Conservation (phyloP, 2,329 filamentous ascomycete species). For the Verticillium nubilum region DNA sequence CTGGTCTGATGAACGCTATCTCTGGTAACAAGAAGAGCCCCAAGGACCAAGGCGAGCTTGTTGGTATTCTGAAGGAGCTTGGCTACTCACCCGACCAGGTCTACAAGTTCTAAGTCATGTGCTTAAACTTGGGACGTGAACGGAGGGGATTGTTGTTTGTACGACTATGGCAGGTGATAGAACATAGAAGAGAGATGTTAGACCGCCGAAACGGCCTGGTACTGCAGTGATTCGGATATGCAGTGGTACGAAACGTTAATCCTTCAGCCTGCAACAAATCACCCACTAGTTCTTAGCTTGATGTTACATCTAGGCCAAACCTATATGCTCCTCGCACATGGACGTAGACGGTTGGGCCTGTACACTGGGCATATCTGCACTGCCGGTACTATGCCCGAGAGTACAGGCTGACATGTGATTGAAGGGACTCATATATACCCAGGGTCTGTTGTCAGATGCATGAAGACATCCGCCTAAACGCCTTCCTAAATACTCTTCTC, state of each 20-base stretch:
- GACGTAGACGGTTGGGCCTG: too few species aligned
- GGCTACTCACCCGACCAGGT: slow-evolving; percentile 71
- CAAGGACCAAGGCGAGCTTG: slow-evolving; percentile 88
- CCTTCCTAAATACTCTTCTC: slow-evolving; percentile 22
- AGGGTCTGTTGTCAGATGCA: too few species aligned
- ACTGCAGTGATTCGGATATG: too few species aligned
- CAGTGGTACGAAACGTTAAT: too few species aligned
- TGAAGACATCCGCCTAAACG: too few species aligned
- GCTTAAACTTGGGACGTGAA: not conserved
- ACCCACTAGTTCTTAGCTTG: too few species aligned
- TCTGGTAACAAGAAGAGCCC: slow-evolving; percentile 87
- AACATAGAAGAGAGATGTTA: slow-evolving; percentile 5
- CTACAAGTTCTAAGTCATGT: slow-evolving; percentile 71
- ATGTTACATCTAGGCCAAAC: too few species aligned
- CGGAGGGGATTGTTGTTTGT: not conserved
- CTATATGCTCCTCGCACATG: too few species aligned
- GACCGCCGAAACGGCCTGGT: not conserved
- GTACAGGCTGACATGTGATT: too few species aligned
- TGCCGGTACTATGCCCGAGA: too few species aligned
- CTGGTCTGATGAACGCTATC: slow-evolving; percentile 87
- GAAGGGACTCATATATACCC: not conserved
- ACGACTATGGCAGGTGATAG: slow-evolving; percentile 8
- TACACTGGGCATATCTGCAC: too few species aligned
- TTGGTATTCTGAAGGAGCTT: slow-evolving; percentile 75
- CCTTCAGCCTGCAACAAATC: too few species aligned